Percentiles rank a stretch among this genome's conserved stretches.
Evolutionary conservation across 108 stramenopile species (phyloP).

Genomic region (Cyclotella atomus): DNA sequence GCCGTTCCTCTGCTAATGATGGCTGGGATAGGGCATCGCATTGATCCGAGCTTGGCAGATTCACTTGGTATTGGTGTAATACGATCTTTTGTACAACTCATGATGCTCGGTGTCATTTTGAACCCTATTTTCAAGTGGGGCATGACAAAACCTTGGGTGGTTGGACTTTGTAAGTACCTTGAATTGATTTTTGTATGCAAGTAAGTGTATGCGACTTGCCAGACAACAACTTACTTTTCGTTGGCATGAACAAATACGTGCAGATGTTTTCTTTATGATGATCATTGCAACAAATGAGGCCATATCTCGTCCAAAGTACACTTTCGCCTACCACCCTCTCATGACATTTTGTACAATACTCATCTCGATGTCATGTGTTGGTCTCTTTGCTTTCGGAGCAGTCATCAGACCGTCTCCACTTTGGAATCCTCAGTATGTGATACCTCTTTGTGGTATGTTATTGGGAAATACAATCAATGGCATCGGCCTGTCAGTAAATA

Average conservation of each 20-base stretch:
- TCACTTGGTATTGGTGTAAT: conserved; percentile 29
- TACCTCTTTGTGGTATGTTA: conserved; percentile 90
- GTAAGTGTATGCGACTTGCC: no score
- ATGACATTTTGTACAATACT: conserved; percentile 55
- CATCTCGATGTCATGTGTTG: conserved; percentile 54
- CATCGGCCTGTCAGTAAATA: conserved; percentile 64
- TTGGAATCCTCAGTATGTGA: conserved; percentile 85
- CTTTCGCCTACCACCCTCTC: conserved; percentile 61
- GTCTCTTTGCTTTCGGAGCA: conserved; percentile 70
- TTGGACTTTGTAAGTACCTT: conserved; percentile 43
- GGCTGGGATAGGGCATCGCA: conserved; percentile 24
- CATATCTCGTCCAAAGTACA: conserved; percentile 69
- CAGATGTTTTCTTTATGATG: conserved; percentile 73
- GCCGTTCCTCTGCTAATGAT: conserved; percentile 39
- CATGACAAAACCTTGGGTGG: conserved; percentile 44
- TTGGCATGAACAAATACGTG: neutral
- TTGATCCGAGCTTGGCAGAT: conserved; percentile 33
- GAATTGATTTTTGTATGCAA: neutral
- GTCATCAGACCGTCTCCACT: conserved; percentile 68
- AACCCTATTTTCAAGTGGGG: conserved; percentile 78
- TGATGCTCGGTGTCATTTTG: conserved; percentile 72
- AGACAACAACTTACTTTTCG: neutral
- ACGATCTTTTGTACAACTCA: conserved; percentile 75
- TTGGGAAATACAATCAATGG: conserved; percentile 88
- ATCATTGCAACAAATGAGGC: conserved; percentile 74